Conservation (phyloP, 257 asterid species). For the Lycium ferocissimum region DNA sequence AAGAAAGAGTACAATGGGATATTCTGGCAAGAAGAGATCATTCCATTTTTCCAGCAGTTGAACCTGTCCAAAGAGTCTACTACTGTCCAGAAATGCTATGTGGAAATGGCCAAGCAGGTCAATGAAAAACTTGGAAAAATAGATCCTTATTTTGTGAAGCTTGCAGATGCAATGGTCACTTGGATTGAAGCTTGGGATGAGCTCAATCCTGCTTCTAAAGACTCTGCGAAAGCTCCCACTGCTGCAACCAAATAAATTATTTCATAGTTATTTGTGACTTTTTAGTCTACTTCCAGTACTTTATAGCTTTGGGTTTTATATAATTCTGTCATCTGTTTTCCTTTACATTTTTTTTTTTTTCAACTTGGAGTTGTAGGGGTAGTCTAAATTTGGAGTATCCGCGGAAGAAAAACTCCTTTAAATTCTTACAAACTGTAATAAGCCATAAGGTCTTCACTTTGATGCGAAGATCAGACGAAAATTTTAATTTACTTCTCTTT, state of each 20-base stretch:
- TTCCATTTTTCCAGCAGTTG: conserved; percentile 79
- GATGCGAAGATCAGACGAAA: not conserved
- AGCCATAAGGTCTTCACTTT: not conserved
- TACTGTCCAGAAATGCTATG: conserved; percentile 80
- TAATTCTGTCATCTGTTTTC: not conserved
- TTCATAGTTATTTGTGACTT: not conserved
- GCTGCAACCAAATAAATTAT: conserved; percentile 36
- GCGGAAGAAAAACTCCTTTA: not conserved
- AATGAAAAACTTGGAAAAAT: conserved; percentile 77
- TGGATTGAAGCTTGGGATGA: conserved; percentile 97
- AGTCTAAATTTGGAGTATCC: not conserved
- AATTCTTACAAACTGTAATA: not conserved
- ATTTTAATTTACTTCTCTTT: not conserved
- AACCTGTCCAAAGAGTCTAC: conserved; percentile 71
- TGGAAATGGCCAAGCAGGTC: conserved; percentile 74
- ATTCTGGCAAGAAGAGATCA: conserved; percentile 95
- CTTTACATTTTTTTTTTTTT: not conserved
- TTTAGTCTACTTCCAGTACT: not conserved
- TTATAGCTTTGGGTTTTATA: not conserved
- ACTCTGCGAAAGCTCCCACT: conserved; percentile 30
- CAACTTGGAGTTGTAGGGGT: not conserved
- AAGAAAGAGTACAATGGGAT: conserved; percentile 89
- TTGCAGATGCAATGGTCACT: conserved; percentile 83
- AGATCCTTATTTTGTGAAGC: conserved; percentile 75
- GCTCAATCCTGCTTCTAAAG: conserved; percentile 58